Conservation (phyloP, 345 rosid genomes). For the Luvunga scandens region DNA sequence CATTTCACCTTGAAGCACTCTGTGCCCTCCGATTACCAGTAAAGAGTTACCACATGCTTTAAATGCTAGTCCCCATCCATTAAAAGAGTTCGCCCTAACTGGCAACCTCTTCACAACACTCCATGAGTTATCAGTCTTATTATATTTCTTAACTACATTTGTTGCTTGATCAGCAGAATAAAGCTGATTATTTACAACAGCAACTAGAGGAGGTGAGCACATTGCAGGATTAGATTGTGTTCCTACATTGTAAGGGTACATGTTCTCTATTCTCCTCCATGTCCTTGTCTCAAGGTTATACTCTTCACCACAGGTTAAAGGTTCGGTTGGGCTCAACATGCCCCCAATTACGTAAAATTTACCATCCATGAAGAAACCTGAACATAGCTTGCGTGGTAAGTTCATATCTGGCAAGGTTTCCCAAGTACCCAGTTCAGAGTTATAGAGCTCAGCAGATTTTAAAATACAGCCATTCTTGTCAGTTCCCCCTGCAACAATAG, state of each 20-base stretch:
- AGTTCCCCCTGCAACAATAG: slow-evolving; percentile 45
- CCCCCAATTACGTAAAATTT: slow-evolving; percentile 45
- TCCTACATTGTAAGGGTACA: slow-evolving; percentile 29
- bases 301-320: slow-evolving; percentile 44
- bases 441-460: slow-evolving; percentile 39
- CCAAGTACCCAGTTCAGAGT: slow-evolving; percentile 36
- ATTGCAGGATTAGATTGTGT: slow-evolving; percentile 32
- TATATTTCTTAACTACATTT: slow-evolving; percentile 41
- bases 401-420: slow-evolving; percentile 36
- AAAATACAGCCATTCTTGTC: slow-evolving; percentile 34
- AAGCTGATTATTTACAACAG: slow-evolving; percentile 43
- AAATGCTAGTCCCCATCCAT: slow-evolving; percentile 52
- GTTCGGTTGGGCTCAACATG: slow-evolving; percentile 29
- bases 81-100: slow-evolving; percentile 35
- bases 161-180: slow-evolving; percentile 41
- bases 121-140: slow-evolving; percentile 38
- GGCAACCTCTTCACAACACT: slow-evolving; percentile 35
- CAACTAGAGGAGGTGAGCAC: slow-evolving; percentile 47
- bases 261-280: slow-evolving; percentile 43
- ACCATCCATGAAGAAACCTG: slow-evolving; percentile 48
- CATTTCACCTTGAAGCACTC: slow-evolving; percentile 30
- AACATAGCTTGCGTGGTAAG: slow-evolving; percentile 38
- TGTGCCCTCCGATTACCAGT: slow-evolving; percentile 41
- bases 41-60: slow-evolving; percentile 37
- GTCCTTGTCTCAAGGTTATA: slow-evolving; percentile 35